phyloP scores from a whole-genome alignment of 192 early-diverging fungal genomes.

The Diversispora epigaea region DNA sequence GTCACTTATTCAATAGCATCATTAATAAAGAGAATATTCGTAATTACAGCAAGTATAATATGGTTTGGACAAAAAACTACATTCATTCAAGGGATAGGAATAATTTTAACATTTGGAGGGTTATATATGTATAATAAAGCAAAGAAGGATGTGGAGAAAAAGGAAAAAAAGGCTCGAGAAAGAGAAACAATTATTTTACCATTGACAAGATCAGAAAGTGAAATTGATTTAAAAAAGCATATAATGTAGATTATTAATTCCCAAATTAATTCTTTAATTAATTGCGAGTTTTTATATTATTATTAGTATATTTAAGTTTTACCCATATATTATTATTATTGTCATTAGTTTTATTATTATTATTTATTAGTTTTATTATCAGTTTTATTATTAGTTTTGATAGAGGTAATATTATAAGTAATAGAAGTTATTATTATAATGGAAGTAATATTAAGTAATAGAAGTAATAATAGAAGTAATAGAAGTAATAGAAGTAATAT shows the following conservation, averaged over 20 bases:
- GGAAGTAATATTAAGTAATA: no score
- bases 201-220: constrained; percentile 4
- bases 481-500: no score
- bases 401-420: no score
- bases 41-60: constrained; percentile 78
- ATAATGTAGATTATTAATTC: not conserved
- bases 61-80: constrained; percentile 80
- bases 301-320: no score
- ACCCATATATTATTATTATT: no score
- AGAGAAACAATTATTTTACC: constrained; percentile 29
- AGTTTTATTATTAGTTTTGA: no score
- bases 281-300: no score
- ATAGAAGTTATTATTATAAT: no score
- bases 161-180: constrained; percentile 42
- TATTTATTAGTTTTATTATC: no score
- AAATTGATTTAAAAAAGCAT: not conserved
- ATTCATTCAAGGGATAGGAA: constrained; percentile 68
- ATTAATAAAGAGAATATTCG: constrained; percentile 87
- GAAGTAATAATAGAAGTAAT: no score
- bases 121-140: constrained; percentile 86
- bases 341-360: no score
- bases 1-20: constrained; percentile 87
- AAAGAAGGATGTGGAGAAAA: constrained; percentile 59
- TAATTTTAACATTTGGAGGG: constrained; percentile 77
- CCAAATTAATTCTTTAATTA: no score